phyloP scores from a whole-genome alignment of 2,329 filamentous ascomycete genomes.

The Sporothrix pallida region DNA sequence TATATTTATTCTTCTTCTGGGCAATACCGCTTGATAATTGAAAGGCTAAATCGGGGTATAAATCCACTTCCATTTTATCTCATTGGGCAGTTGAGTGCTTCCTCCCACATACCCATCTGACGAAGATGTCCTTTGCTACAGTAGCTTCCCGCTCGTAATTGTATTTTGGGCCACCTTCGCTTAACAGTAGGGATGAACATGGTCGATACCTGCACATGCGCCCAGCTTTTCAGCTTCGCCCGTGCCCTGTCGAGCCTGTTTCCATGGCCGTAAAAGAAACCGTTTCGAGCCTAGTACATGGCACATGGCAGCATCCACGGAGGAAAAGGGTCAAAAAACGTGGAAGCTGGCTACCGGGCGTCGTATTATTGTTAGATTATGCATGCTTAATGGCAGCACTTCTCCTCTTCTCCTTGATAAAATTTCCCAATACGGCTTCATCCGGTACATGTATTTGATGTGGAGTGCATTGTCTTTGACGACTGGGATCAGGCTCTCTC shows the following conservation, averaged over 20 bases:
- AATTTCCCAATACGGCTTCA: not conserved
- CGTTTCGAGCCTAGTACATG: conserved; percentile 4
- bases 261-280: not conserved
- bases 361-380: not conserved
- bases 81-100: not conserved
- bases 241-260: not conserved
- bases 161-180: not conserved
- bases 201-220: not conserved
- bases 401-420: not conserved
- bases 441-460: not conserved
- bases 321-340: not conserved
- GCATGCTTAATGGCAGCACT: not conserved
- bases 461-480: not conserved
- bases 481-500: not conserved
- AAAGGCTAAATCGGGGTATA: too few species aligned
- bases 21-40: too few species aligned
- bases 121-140: not conserved
- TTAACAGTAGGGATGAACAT: not conserved
- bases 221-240: conserved; percentile 2
- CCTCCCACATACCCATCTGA: not conserved
- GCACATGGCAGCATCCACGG: not conserved
- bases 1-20: too few species aligned
- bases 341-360: not conserved
- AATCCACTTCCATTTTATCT: not conserved
- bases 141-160: not conserved